Base-by-base conservation (phyloP, 78 protist genomes). In the Creolimax fragrantissima region DNA sequence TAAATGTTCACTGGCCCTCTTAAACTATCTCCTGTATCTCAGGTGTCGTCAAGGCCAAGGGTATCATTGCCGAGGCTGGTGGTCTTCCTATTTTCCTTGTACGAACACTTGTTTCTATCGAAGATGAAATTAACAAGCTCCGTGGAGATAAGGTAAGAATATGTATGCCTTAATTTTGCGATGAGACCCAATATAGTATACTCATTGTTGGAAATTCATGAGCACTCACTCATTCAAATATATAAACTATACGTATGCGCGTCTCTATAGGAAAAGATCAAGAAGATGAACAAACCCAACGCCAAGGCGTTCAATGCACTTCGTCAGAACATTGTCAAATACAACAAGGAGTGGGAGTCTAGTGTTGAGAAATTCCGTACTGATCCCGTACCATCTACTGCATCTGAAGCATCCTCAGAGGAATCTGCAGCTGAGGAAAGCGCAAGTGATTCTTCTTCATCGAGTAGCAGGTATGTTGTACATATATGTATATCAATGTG, bases 271-370 rank as follows among this genome's bases (percentile, higher is more conserved):
- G 89, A 91, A 91, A 24, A 83, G 24, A 43, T 39, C 90, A 95
- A 93, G 89, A 89, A 88, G 93, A 92, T 95, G 74, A 88, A 85
- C 89, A 88, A 83, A 32, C 37, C 47, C 41, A 58, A 89, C 44
- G 45, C 83, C 39, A 95, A 95, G 92, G 89, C 93, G 2, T 83
- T 92, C 45, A 89, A 44, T 42, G n/a, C 93, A 35, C 41, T 95
- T 47, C 90, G 42, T 42, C 95, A 95, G 90, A 94, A 93, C 84
- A 43, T 95, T 85, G 58, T 84, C 90, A 94, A 93, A 94, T 42
- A 88, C 67, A 42, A 41, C 92, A 84, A 89, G 93, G 83, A 45
- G 5, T 92, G 90, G 88, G 94, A 91, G 45, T 45, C 43, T 85
- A 42, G 42, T 44, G 3, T 90, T 5, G 92, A 37, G 5, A 90